Base-by-base conservation (phyloP, 768 basidiomycete species). In the Suillus americanus region DNA sequence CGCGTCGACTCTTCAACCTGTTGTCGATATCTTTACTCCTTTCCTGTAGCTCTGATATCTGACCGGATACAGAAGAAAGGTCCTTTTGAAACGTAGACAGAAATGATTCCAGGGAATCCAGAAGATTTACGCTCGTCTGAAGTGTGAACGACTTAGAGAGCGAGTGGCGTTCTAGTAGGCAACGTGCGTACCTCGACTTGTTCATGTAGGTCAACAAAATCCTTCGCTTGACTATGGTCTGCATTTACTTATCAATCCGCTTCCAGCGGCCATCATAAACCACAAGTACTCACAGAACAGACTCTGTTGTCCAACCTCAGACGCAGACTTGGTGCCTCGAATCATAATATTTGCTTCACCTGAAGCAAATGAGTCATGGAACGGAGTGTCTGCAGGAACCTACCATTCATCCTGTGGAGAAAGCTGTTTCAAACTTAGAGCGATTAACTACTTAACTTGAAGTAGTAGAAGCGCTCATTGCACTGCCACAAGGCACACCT, bases 1-100 rank as follows among this genome's bases (percentile, higher is more conserved):
- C 97, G 79, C 89, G 85, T 61, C 97, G 85, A 64, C 89, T 92
- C 74, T 89, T 91, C 64, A 99, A 82, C 64, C 90, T 86, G 65
- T 85, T 86, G 67, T 99, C 97, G 20, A 99, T 97, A 48, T 91
- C 91, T 68, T 92, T 91, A 73, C 94, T 96, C 40, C 94, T 84
- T 67, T 87, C 86, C 72, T 99, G 97, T 28, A 99, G 82, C 67
- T 98, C 94, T 1, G 94, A 91, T 74, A 99, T 97, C 74, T 99
- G 96, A 3, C 95, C 93, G 3, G 97, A 98, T 12, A 99, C 97
- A 2, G 90, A 89, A 6, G 94, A 92, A 25, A 99, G 82, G 75
- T 99, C 97, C 69, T 84, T 90, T 77, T 98, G 97, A 72, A 99
- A 99, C 0, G 93, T 97, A 3, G 94, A 95, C 13, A 99, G 83